Conservation (phyloP, 2,329 filamentous ascomycete genomes). For the Xylaria arbuscula region DNA sequence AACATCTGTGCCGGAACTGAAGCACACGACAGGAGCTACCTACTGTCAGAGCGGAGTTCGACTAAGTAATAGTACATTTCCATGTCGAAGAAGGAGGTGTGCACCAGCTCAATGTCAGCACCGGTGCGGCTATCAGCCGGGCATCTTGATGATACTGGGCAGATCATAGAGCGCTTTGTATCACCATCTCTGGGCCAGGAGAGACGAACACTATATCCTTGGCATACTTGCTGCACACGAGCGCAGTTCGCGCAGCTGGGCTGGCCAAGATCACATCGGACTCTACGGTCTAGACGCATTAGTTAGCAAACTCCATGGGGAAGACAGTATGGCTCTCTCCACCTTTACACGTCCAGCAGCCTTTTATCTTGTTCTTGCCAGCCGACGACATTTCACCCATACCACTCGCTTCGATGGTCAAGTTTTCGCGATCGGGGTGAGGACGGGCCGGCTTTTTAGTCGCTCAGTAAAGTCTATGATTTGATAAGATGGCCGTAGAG, state of each 20-base stretch:
- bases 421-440: conserved; percentile 21
- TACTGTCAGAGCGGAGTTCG: conserved; percentile 24
- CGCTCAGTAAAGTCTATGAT: not conserved
- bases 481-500: not conserved
- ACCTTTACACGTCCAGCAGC: conserved; percentile 41
- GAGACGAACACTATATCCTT: conserved; percentile 35
- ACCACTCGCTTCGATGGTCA: conserved; percentile 40
- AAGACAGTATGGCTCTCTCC: not conserved
- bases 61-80: conserved; percentile 35
- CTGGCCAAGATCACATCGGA: conserved; percentile 30
- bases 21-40: not conserved
- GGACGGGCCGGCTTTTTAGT: not conserved
- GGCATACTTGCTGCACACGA: conserved; percentile 25
- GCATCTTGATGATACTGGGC: not conserved
- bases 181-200: conserved; percentile 37
- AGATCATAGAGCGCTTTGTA: conserved; percentile 27
- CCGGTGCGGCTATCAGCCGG: not conserved
- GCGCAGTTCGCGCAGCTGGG: conserved; percentile 35
- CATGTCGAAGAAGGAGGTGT: conserved; percentile 35
- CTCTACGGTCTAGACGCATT: conserved; percentile 26
- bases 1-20: not conserved
- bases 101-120: conserved; percentile 27
- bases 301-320: conserved; percentile 8
- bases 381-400: conserved; percentile 12
- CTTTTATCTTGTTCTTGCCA: conserved; percentile 26